Base-by-base conservation (phyloP, 371 early-diverging fungal genomes). In the Mortierella polycephala region DNA sequence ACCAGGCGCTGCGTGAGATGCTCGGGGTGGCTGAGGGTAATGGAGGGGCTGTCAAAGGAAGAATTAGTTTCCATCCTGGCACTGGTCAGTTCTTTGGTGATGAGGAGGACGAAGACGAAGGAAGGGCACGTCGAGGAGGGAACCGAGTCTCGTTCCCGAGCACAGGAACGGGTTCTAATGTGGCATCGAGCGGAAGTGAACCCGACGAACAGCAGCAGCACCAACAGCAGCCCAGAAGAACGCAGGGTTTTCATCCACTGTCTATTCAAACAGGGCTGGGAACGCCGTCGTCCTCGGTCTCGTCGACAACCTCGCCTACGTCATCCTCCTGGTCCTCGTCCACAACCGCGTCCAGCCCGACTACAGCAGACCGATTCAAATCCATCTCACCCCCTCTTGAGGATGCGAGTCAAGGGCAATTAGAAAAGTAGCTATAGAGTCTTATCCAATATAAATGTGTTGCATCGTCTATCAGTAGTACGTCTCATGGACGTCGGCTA, bases 131-230 rank as follows among this genome's bases (percentile, higher is more conserved):
- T 20, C 49, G 47, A 7, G 20, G 37, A 5, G 58, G 63, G 1
- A 72, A 69, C 53, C 51, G 80, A 12, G 70, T 79, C 30, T 79
- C 80, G 37, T 69, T 79, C 40, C 80, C 80, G 12, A 79, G 80
- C 56, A 79, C 80, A 12, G 69, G 66, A 7, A 53, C 67, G n/a
- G 72, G 72, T 10, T 76, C 77, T 0, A 51, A 67, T 60, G 39
- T 61, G 13, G 77, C 60, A 9, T 76, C 77, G 1, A 71, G 72
- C 42, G 80, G 52, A 23, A 72, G 80, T 62, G 80, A 79, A 18
- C 49, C 51, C 14, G 71, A 76, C 13, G 58, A 72, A 20, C 58
- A 52, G 54, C 64, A 42, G n/a, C 60, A 44, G 9, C 62, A 21
- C 9, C 51, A 20, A 40, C 18, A 10, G 40, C 53, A 44, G 50